phyloP scores from a whole-genome alignment of 2,329 filamentous ascomycete species.

The Penicillium sp. region DNA sequence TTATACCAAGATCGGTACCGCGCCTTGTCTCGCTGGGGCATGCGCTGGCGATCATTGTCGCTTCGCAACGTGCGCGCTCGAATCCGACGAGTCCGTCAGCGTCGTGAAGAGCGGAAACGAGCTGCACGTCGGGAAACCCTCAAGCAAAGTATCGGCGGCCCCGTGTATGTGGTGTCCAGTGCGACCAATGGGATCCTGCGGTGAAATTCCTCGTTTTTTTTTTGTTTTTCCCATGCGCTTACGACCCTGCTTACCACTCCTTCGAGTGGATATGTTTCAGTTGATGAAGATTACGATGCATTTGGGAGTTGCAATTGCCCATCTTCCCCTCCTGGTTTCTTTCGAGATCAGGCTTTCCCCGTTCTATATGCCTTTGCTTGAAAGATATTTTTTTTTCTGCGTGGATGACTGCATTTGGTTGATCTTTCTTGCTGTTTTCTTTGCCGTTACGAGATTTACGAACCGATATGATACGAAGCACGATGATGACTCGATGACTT shows the following conservation, averaged over 20 bases:
- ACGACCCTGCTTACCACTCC: slow-evolving; percentile 7
- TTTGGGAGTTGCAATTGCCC: slow-evolving; percentile 4
- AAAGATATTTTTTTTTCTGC: slow-evolving; percentile 10
- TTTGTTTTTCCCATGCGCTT: background rate
- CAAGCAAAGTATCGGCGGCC: slow-evolving; percentile 57
- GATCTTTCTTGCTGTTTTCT: slow-evolving; percentile 6
- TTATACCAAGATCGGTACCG: slow-evolving; percentile 36
- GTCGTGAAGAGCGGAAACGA: slow-evolving; percentile 50
- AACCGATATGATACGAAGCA: slow-evolving; percentile 26
- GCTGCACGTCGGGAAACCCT: slow-evolving; percentile 59
- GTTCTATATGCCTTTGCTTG: slow-evolving; percentile 12
- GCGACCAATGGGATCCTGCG: slow-evolving; percentile 25
- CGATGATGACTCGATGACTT: slow-evolving; percentile 25
- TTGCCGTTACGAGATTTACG: slow-evolving; percentile 21
- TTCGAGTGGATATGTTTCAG: slow-evolving; percentile 21
- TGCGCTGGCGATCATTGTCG: slow-evolving; percentile 57
- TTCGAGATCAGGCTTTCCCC: background rate
- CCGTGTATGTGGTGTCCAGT: slow-evolving; percentile 44
- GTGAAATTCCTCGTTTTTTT: slow-evolving; percentile 11
- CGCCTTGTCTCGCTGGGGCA: slow-evolving; percentile 47
- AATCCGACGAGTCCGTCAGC: slow-evolving; percentile 48
- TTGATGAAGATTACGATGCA: slow-evolving; percentile 25
- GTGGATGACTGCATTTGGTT: slow-evolving; percentile 3
- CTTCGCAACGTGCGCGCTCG: slow-evolving; percentile 54
- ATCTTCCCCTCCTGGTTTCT: background rate